Evolutionary conservation across 345 rosid species (phyloP).

Genomic region (Pistacia atlantica): DNA sequence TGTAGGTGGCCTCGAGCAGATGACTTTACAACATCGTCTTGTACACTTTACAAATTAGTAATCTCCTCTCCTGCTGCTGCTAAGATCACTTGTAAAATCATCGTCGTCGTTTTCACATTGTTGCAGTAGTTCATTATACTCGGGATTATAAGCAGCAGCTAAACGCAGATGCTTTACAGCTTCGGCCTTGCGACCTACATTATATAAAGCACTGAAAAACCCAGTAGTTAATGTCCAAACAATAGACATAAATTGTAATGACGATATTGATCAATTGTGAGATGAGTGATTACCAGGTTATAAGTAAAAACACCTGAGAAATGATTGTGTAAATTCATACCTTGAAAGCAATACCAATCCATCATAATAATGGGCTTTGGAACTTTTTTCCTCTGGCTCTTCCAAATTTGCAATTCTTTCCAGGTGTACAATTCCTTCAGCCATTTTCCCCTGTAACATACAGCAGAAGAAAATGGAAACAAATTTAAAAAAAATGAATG

Average conservation of each 20-base stretch:
- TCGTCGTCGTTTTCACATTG: slow-evolving; percentile 54
- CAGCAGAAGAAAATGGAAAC: background rate
- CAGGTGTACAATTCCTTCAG: slow-evolving; percentile 70
- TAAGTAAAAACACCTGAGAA: background rate
- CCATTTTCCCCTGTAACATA: slow-evolving; percentile 57
- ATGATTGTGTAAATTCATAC: slow-evolving; percentile 32
- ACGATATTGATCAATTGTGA: background rate
- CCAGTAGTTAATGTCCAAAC: background rate
- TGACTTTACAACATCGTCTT: too few relatives aligned
- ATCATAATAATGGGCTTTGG: slow-evolving; percentile 73
- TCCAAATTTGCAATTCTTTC: slow-evolving; percentile 64
- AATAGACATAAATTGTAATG: background rate
- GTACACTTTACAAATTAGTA: slow-evolving; percentile 10
- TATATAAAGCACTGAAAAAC: slow-evolving; percentile 53
- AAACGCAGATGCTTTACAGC: slow-evolving; percentile 59
- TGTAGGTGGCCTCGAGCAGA: too few relatives aligned
- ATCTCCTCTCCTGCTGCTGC: slow-evolving; percentile 51
- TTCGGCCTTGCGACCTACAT: slow-evolving; percentile 67
- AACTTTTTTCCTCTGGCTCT: slow-evolving; percentile 74
- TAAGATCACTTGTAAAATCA: slow-evolving; percentile 38
- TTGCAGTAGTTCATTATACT: slow-evolving; percentile 20
- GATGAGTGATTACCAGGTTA: background rate
- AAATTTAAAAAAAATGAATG: background rate
- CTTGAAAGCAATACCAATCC: slow-evolving; percentile 70
- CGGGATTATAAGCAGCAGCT: slow-evolving; percentile 70